phyloP scores from a whole-genome alignment of 768 basidiomycete genomes.

The Brasilioporus rufonigricans region DNA sequence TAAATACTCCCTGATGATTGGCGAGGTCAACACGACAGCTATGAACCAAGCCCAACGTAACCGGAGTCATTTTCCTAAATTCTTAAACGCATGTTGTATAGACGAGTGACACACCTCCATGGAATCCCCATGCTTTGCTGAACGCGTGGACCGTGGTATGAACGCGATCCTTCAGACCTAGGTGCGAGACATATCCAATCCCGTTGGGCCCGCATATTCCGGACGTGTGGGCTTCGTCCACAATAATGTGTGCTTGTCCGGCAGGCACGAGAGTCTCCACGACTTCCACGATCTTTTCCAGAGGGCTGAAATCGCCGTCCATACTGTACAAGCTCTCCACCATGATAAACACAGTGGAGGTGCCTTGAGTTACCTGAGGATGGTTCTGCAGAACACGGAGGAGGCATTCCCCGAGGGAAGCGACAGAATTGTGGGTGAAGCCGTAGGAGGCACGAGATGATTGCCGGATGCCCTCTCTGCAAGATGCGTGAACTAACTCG shows the following conservation, averaged over 20 bases:
- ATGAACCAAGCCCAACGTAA: neutral
- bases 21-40: slow-evolving; percentile 22
- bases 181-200: slow-evolving; percentile 38
- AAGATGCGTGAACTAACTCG: slow-evolving; percentile 51
- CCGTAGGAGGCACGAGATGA: slow-evolving; percentile 29
- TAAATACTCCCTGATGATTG: slow-evolving; percentile 19
- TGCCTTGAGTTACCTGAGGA: slow-evolving; percentile 23
- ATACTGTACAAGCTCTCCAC: slow-evolving; percentile 60
- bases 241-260: slow-evolving; percentile 42
- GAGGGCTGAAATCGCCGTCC: slow-evolving; percentile 55
- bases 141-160: slow-evolving; percentile 50
- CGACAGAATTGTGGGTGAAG: slow-evolving; percentile 48
- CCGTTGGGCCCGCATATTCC: slow-evolving; percentile 50
- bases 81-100: neutral
- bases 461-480: slow-evolving; percentile 49
- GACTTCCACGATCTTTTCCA: slow-evolving; percentile 40
- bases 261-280: slow-evolving; percentile 37
- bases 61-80: neutral
- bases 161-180: slow-evolving; percentile 43
- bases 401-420: slow-evolving; percentile 31
- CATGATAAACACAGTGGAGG: slow-evolving; percentile 42
- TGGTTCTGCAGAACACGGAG: slow-evolving; percentile 22
- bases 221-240: slow-evolving; percentile 60
- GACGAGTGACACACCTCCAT: slow-evolving; percentile 11
- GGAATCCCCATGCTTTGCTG: slow-evolving; percentile 39